Base-by-base conservation (phyloP, 768 basidiomycete genomes). In the Rhodotorula babjevae region DNA sequence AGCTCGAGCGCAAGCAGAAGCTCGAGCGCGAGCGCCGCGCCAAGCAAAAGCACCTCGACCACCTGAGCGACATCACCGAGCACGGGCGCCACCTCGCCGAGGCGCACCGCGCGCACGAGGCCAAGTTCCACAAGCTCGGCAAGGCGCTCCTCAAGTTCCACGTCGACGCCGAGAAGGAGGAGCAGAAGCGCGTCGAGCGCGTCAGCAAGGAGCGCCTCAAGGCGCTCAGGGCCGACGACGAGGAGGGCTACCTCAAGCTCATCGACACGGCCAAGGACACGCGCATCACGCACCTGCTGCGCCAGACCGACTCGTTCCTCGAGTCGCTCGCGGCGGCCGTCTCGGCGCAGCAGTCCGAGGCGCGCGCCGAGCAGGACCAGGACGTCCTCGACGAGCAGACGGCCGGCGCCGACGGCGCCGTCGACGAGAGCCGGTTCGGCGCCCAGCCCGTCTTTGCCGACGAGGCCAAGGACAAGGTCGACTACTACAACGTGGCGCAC, bases 201-300 rank as follows among this genome's bases (percentile, higher is more conserved):
- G 88, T 99, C 58, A 88, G 90, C 59, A 98, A 98, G 84, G 96
- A 98, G 81, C 93, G 94, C 91, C 84, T 99, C 74, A 93, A 91
- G 83, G 96, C 95, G 15, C 87, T 98, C 77, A 93, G 95, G 83
- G 90, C 90, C 42, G 94, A 98, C 79, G 95, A 99, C 83, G 96
- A 99, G 84, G 96, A 97, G 82, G 94, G 92, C n/a, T 99, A 99
- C 82, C 89, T 97, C 87, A 93, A 93, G 80, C 90, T 99, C 78
- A 92, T 99, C 78, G 96, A 98, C 81, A 96, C 94, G 27, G 95
- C 95, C 69, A 99, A 99, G 81, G 96, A 99, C 79, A 97, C 95
- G 18, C 90, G 96, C 82, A 97, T 99, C 82, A 96, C 94, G 0
- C 96, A 98, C 82, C 84, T 98, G 40, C 84, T 99, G 68, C 85